phyloP scores from a whole-genome alignment of 2,329 filamentous ascomycete genomes.

The Aureobasidium sp. region DNA sequence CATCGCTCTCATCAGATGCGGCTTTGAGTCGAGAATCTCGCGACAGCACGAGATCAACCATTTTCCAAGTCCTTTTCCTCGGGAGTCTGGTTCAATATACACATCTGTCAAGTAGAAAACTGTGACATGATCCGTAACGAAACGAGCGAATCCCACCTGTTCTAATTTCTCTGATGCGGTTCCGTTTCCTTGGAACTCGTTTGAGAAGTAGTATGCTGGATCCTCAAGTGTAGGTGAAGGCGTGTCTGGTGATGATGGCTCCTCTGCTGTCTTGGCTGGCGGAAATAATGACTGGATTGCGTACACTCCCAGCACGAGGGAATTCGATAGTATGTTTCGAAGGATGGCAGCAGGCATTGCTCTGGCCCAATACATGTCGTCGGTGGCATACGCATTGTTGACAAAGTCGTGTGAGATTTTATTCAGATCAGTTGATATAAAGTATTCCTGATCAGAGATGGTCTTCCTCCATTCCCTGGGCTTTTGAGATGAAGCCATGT shows the following conservation, averaged over 20 bases:
- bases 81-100: slow-evolving; percentile 19
- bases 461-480: not conserved
- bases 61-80: slow-evolving; percentile 20
- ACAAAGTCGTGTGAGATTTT: slow-evolving; percentile 23
- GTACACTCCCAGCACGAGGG: slow-evolving; percentile 25
- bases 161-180: slow-evolving; percentile 13
- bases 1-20: slow-evolving; percentile 20
- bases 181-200: not conserved
- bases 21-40: slow-evolving; percentile 20
- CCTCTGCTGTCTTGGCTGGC: slow-evolving; percentile 11
- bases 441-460: slow-evolving; percentile 1
- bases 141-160: slow-evolving; percentile 25
- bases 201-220: slow-evolving; percentile 4
- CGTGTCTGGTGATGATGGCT: slow-evolving; percentile 22
- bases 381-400: slow-evolving; percentile 22
- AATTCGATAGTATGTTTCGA: slow-evolving; percentile 21
- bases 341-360: slow-evolving; percentile 19
- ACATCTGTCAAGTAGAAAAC: slow-evolving; percentile 25
- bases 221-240: slow-evolving; percentile 20
- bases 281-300: slow-evolving; percentile 9
- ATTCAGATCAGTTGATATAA: slow-evolving; percentile 19
- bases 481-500: not conserved
- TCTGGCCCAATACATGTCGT: slow-evolving; percentile 28
- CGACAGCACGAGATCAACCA: slow-evolving; percentile 23
- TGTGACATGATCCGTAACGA: slow-evolving; percentile 24